Evolutionary conservation across 495 filamentous ascomycete species (phyloP), one percentile per base, ranked within the genome.

Genomic region (Penicillium nucicola): DNA sequence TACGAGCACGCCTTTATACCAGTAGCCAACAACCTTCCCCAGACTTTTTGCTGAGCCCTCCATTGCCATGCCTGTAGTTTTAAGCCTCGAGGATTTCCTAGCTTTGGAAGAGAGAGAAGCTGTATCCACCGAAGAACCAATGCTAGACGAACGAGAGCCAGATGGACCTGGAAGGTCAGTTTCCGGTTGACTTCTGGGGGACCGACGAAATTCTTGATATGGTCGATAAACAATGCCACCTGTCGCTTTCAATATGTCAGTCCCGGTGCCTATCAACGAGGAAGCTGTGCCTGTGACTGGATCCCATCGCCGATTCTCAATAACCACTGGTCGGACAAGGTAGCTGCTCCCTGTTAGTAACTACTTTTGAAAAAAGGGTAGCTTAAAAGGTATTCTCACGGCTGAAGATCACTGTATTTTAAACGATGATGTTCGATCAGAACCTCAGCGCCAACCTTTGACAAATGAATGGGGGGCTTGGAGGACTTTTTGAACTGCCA

Each of bases 391-490:
- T 42, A 15, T 23, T 38, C 61, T 34, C n/a, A 65, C 65, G 42
- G 67, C 35, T 80, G 74, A n/a, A 95, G 65, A 45, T 85, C 79
- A 39, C 79, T 79, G 78, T 80, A 85, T 17, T 77, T 73, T 34
- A 90, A 60, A 42, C 78, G 76, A 33, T 78, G 76, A 53, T 74
- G 70, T 42, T 82, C 68, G 0, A 87, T 76, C 2, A 87, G 60
- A 8, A 88, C 51, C 42, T 87, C 75, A 0, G 87, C 87, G 0
- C 87, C 90, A 19, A 89, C 45, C 1, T 85, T 74, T 39, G 79
- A 85, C 2, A 95, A 61, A 45, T 76, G 63, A 8, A 90, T 46
- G 13, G 67, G 69, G 1, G 78, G 81, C n/a, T 69, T 63, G 7
- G 32, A 36, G 10, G 58, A 60, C 18, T 57, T 56, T 56, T 82